These are phyloP conservation scores for Candida glucosophila DNA, from an alignment of 1,139 yeast genomes.

Conservation along the genomic window DNA sequence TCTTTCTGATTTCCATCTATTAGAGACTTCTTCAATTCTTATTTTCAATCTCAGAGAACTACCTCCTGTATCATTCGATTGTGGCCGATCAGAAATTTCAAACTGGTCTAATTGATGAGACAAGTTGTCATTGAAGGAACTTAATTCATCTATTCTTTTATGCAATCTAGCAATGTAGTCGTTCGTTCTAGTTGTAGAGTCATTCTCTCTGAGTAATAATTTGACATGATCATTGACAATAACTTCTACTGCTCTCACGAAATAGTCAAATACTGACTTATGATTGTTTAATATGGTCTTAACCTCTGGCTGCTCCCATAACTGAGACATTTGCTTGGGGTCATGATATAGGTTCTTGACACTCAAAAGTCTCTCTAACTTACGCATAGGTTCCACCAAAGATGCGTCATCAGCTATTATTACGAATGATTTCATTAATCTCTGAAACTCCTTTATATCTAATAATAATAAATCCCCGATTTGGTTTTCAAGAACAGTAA, in stretches of 20 bases:
- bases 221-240: slow-evolving; percentile 49
- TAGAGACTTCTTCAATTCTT: slow-evolving; percentile 53
- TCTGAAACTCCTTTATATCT: slow-evolving; percentile 32
- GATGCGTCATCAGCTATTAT: slow-evolving; percentile 53
- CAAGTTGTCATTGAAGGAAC: slow-evolving; percentile 15
- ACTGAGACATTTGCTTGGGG: slow-evolving; percentile 3
- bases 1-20: slow-evolving; percentile 62
- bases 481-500: slow-evolving; percentile 24
- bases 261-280: slow-evolving; percentile 47
- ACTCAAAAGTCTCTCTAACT: slow-evolving; percentile 31
- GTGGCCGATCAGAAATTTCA: no score
- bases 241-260: slow-evolving; percentile 50
- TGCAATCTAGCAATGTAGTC: slow-evolving; percentile 22
- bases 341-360: slow-evolving; percentile 7
- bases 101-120: slow-evolving; percentile 12
- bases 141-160: slow-evolving; percentile 23
- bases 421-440: slow-evolving; percentile 38
- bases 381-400: slow-evolving; percentile 45
- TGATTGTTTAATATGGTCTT: slow-evolving; percentile 37
- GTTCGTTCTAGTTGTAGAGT: slow-evolving; percentile 10
- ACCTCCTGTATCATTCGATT: slow-evolving; percentile 2
- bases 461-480: slow-evolving; percentile 28
- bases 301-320: slow-evolving; percentile 16
- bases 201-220: slow-evolving; percentile 29
- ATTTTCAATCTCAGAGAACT: slow-evolving; percentile 27